These are phyloP conservation scores for Gaultheria prostrata DNA, from an alignment of 148 eudicot species.

Conservation along the genomic window DNA sequence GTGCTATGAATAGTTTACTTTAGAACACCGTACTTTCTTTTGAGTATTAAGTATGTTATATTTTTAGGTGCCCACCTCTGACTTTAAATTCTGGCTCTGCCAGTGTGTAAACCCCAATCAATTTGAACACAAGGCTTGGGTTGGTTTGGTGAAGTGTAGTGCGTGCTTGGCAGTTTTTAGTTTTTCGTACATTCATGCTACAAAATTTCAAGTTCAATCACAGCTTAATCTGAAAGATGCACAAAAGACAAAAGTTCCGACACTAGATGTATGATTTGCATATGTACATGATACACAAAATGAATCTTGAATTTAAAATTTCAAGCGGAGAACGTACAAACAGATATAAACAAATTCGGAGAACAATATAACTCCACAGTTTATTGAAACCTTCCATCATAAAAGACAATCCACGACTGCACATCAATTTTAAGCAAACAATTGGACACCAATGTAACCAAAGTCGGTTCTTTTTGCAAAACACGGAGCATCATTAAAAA, in stretches of 20 bases:
- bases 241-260: neutral
- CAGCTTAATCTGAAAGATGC: neutral
- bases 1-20: too few species aligned
- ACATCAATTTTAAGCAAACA: neutral
- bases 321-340: neutral
- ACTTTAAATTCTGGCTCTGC: too few species aligned
- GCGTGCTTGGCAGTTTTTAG: neutral
- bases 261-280: neutral
- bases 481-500: neutral
- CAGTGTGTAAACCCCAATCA: neutral
- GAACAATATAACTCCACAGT: neutral
- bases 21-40: too few species aligned
- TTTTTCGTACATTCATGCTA: neutral
- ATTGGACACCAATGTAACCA: neutral
- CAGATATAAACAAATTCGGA: too few species aligned
- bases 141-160: neutral
- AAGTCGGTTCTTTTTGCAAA: slow-evolving; percentile 1
- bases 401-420: neutral
- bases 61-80: too few species aligned
- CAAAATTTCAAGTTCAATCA: neutral
- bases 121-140: neutral
- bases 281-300: neutral
- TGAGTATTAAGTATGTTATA: too few species aligned
- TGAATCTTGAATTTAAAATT: slow-evolving; percentile 9
- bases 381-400: neutral